Base-by-base conservation (phyloP, 2,329 filamentous ascomycete species). In the Bipolaris oryzae region DNA sequence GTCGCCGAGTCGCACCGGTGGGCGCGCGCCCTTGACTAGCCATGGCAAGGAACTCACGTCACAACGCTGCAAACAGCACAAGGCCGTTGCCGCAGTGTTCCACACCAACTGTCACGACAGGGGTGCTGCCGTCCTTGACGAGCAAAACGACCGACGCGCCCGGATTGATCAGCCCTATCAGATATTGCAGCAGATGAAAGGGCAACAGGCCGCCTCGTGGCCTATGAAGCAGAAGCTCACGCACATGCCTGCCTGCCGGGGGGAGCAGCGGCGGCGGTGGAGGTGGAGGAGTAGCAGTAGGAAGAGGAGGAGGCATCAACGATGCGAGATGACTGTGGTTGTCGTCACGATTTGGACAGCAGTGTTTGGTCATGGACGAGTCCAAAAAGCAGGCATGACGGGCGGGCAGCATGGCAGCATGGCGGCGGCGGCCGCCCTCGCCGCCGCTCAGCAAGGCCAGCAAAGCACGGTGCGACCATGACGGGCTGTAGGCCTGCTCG, bases 91-190 rank as follows among this genome's bases (percentile, higher is more conserved):
- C 46, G 31, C 55, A 54, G 43, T 53, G 63, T 55, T 55, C 60
- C 54, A 64, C 66, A 69, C 67, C 63, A 72, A 70, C 68, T 65
- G 52, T 58, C 59, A 54, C 33, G 44, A 39, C 54, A 57, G 50
- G 54, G 54, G 34, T 57, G 54, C n/a, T 49, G 50, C 43, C 43
- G 50, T 56, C 34, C 35, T 38, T 25, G 35, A 53, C 41, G 38
- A 63, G 64, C 53, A 59, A 64, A 63, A 58, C 54, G 66, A 55
- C 66, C 60, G 69, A 67, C 66, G 69, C 67, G 66, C 55, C 61
- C 64, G 68, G 62, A 63, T 66, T 16, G 35, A 67, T 63, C 70
- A 74, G 72, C 68, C 70, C 71, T 73, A 72, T 68, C 61, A 63
- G 62, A 57, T 58, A 68, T 60, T 62, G 60, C 61, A 62, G 63